Evolutionary conservation across 352 stramenopile species (phyloP), one percentile per base, ranked within the genome.

Genomic region (Pythium brassicae): DNA sequence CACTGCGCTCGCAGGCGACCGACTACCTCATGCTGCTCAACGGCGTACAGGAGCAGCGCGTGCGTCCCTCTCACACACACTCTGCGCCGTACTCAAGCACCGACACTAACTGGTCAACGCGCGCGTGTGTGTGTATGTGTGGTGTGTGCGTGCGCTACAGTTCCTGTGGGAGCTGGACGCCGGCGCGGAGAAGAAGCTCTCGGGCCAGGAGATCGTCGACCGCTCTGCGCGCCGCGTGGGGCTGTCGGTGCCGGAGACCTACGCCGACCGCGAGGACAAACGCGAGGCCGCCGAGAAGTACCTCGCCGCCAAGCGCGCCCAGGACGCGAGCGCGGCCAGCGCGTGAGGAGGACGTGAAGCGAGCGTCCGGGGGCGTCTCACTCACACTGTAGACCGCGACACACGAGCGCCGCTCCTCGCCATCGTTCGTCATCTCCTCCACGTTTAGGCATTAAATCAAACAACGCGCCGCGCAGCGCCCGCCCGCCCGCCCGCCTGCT

Each of bases 181-280:
- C 25, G 84, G 84, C 42, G 37, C 72, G 7, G 84, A 94, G 55
- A 79, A 76, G 53, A 86, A 84, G 54, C 67, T 94, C 15, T 66
- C 74, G 42, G 65, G 75, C 3, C 56, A 88, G 22, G 82, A 92
- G 42, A 86, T 94, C 42, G 82, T 94, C 45, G 72, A 89, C 57
- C 78, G 76, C 19, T 92, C 84, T 22, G 84, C 84, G 23, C 71
- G 76, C 50, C 82, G 79, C 56, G 84, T 94, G 14, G 84, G 84
- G 27, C 76, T 94, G 3, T 62, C 74, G n/a, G 71, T 94, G 48
- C 84, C 84, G 0, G 79, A 94, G 50, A 84, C 74, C 66, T 92
- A 88, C 68, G 73, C 62, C 40, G 68, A 83, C 54, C 47, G 63
- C 8, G 81, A 90, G 25, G 81, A 88, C 57, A 54, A 76, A 47